Evolutionary conservation across 2,329 filamentous ascomycete species (phyloP), one percentile per base, ranked within the genome.

Genomic region (Cylindrodendrum hubeiense): DNA sequence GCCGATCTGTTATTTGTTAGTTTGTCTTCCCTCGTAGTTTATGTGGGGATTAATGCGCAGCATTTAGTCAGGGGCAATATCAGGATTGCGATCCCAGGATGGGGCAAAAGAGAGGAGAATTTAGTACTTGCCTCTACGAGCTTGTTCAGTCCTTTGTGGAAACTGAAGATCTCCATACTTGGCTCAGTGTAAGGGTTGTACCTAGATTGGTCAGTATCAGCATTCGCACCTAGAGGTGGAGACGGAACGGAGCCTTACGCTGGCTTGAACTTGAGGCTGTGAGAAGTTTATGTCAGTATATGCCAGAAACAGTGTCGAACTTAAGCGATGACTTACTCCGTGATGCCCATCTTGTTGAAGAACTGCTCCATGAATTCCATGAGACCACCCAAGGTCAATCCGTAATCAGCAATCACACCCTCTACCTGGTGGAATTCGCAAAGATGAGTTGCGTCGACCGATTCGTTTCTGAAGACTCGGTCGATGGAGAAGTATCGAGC

Each of bases 401-500:
- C 92, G 79, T 97, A 98, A 82, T 99, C 96, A 26, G 96, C 96
- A 82, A 99, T 98, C 54, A 99, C 95, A 81, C 96, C 96, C 82
- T 99, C 96, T 34, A 98, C 93, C 79, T 99, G 96, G 83, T 99
- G 96, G 87, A 99, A 99, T 81, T 99, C 96, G 41, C 94, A 95
- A 76, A 99, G 82, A 85, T 99, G 96, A 9, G 96, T 99, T 15
- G 95, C 95, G 77, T 99, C 96, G 63, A 99, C 95, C 3, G 94
- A 94, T 82, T 99, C 96, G 81, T 99, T 99, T 71, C 94, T 90
- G 91, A 99, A 99, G 66, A 99, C 96, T 59, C 96, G 90, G 82
- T 99, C 96, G 78, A 99, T 99, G 67, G 94, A 97, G 86, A 99
- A 99, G 85, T 97, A 98, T 67, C 95, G 91, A n/a, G 94, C 94